Evolutionary conservation across 2,329 filamentous ascomycete species (phyloP).

Genomic region (Apiospora rasikravindrae): DNA sequence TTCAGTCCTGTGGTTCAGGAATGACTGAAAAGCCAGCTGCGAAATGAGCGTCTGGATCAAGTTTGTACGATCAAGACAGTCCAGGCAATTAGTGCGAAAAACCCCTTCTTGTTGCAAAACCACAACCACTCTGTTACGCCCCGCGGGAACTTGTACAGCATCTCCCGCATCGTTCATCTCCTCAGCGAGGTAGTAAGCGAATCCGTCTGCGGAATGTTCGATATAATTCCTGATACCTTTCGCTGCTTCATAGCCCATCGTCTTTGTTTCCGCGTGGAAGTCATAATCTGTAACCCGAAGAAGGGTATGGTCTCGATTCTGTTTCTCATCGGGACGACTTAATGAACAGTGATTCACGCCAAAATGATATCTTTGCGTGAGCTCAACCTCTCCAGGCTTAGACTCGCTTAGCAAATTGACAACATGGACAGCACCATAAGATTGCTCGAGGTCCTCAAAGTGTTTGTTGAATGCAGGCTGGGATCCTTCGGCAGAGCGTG

Average conservation of each 20-base stretch:
- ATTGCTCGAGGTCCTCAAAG: constrained; percentile 83
- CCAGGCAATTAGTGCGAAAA: constrained; percentile 93
- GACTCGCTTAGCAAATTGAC: constrained; percentile 92
- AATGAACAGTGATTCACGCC: constrained; percentile 78
- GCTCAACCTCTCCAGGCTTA: constrained; percentile 84
- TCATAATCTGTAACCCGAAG: constrained; percentile 88
- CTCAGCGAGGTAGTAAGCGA: constrained; percentile 90
- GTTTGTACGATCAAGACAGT: constrained; percentile 95
- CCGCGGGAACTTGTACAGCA: constrained; percentile 40
- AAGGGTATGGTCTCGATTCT: constrained; percentile 72
- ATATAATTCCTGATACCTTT: constrained; percentile 81
- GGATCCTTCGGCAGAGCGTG: constrained; percentile 85
- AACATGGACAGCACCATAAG: constrained; percentile 89
- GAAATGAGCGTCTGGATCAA: constrained; percentile 95
- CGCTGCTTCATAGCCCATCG: constrained; percentile 90
- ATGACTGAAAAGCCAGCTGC: constrained; percentile 87
- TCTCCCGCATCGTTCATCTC: constrained; percentile 64
- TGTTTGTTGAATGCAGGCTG: constrained; percentile 96
- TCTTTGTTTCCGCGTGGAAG: constrained; percentile 93
- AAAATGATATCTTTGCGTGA: constrained; percentile 78
- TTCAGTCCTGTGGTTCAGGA: constrained; percentile 75
- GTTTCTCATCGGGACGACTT: constrained; percentile 62
- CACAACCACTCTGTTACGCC: constrained; percentile 60
- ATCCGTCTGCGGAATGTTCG: constrained; percentile 78
- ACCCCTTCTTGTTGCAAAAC: constrained; percentile 93